These are phyloP conservation scores for Hirsutella rhossiliensis DNA, from an alignment of 2,329 filamentous ascomycete species.

Conservation along the genomic window DNA sequence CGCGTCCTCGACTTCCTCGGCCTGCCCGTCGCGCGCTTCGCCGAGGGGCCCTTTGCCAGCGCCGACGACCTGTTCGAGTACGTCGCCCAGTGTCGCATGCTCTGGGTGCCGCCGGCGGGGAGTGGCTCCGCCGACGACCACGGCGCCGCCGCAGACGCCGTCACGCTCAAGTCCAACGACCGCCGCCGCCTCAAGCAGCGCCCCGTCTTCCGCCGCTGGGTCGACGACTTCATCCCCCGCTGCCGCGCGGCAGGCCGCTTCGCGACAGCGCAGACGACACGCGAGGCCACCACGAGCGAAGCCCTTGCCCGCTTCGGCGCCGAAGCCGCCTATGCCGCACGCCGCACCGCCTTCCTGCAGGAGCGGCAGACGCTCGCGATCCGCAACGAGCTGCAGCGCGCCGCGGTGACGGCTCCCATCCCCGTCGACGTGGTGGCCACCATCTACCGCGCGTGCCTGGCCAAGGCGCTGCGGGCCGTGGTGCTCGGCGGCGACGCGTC, in stretches of 20 bases:
- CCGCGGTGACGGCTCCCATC: neutral
- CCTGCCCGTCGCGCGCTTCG: constrained; percentile 33
- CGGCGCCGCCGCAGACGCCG: constrained; percentile 13
- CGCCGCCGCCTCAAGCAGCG: constrained; percentile 42
- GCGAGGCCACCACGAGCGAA: constrained; percentile 36
- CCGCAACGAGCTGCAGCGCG: constrained; percentile 21
- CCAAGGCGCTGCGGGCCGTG: constrained; percentile 35
- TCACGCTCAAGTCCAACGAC: constrained; percentile 35
- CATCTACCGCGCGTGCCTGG: constrained; percentile 19
- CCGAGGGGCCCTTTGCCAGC: constrained; percentile 41
- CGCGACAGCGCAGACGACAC: constrained; percentile 12
- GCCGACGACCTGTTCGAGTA: constrained; percentile 51
- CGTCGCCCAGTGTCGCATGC: constrained; percentile 43
- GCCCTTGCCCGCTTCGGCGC: constrained; percentile 41
- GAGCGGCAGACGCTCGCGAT: constrained; percentile 29
- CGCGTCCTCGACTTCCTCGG: constrained; percentile 51
- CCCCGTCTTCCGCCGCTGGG: constrained; percentile 46
- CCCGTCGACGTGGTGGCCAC: constrained; percentile 10
- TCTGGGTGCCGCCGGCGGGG: constrained; percentile 30
- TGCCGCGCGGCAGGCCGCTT: constrained; percentile 30
- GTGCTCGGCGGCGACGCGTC: constrained; percentile 30
- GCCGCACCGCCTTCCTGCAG: constrained; percentile 27
- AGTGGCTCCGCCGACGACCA: neutral
- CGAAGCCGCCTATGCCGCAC: constrained; percentile 28
- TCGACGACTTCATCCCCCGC: constrained; percentile 49